Percentiles rank a stretch among this genome's conserved stretches.
Evolutionary conservation across 2,329 filamentous ascomycete species (phyloP).

Genomic region (Pleurostoma richardsiae): DNA sequence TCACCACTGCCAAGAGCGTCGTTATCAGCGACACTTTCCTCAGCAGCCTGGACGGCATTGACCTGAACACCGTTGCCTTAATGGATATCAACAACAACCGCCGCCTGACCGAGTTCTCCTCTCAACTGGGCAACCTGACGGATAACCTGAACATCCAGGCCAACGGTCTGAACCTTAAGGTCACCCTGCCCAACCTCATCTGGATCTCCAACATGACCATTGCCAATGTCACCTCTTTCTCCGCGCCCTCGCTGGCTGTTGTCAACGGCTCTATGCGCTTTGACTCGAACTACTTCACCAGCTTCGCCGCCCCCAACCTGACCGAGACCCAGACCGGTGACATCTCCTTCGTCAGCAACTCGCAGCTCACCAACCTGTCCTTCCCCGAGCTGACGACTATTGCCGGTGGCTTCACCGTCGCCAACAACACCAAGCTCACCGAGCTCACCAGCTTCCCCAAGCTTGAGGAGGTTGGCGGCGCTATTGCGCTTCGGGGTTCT

Average conservation of each 20-base stretch:
- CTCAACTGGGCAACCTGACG: constrained; percentile 73
- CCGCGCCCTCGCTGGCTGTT: constrained; percentile 64
- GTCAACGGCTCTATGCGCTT: constrained; percentile 81
- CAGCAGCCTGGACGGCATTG: constrained; percentile 72
- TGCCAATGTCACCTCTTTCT: constrained; percentile 71
- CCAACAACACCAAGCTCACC: constrained; percentile 78
- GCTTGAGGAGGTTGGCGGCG: constrained; percentile 69
- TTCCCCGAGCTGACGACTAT: constrained; percentile 65
- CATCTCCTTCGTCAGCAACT: constrained; percentile 60
- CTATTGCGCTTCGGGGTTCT: constrained; percentile 78
- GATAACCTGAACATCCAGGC: constrained; percentile 66
- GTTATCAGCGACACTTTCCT: constrained; percentile 84
- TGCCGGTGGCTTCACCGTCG: constrained; percentile 75
- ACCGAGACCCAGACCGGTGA: constrained; percentile 57
- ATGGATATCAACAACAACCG: constrained; percentile 90
- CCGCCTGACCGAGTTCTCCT: constrained; percentile 69
- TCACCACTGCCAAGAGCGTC: constrained; percentile 65
- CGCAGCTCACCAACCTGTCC: constrained; percentile 65
- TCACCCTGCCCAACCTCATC: constrained; percentile 74
- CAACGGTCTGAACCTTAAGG: constrained; percentile 68
- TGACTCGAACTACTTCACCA: constrained; percentile 68
- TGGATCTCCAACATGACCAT: constrained; percentile 78
- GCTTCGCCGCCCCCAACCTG: constrained; percentile 63
- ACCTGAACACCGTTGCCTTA: constrained; percentile 64
- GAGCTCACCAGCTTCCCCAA: constrained; percentile 62